Percentiles rank a stretch among this genome's conserved stretches.
Conservation (phyloP, 768 basidiomycete species). For the Leccinum boreale region DNA sequence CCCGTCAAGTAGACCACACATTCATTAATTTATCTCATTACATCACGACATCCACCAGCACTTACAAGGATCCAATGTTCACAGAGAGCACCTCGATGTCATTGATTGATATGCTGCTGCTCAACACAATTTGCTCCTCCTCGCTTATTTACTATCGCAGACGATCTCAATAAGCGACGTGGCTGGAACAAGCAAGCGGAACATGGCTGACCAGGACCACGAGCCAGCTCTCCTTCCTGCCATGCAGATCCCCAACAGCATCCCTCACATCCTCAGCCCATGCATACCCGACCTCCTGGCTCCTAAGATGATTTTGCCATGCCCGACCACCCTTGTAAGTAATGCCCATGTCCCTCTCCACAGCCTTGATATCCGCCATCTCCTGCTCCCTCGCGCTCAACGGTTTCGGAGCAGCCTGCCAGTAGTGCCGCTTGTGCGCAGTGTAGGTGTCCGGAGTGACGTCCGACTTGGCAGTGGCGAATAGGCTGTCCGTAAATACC, state of each 20-base stretch:
- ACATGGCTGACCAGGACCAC: slow-evolving; percentile 58
- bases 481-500: slow-evolving; percentile 69
- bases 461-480: slow-evolving; percentile 71
- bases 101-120: slow-evolving; percentile 40
- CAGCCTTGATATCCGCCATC: slow-evolving; percentile 69
- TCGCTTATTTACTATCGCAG: slow-evolving; percentile 60
- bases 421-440: slow-evolving; percentile 59
- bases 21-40: not conserved
- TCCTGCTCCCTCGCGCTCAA: slow-evolving; percentile 82
- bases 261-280: slow-evolving; percentile 67
- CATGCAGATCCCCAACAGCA: slow-evolving; percentile 58
- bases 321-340: slow-evolving; percentile 58
- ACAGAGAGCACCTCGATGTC: slow-evolving; percentile 43
- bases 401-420: slow-evolving; percentile 69
- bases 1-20: slow-evolving; percentile 86
- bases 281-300: slow-evolving; percentile 53
- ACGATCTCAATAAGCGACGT: not conserved
- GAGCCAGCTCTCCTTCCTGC: slow-evolving; percentile 46
- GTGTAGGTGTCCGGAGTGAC: slow-evolving; percentile 67
- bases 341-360: slow-evolving; percentile 58
- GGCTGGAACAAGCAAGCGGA: not conserved
- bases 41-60: not conserved
- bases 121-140: slow-evolving; percentile 53
- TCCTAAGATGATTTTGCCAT: slow-evolving; percentile 53
- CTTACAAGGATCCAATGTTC: slow-evolving; percentile 54